phyloP scores from a whole-genome alignment of 2,329 filamentous ascomycete species.

The Trichoderma asperellum region DNA sequence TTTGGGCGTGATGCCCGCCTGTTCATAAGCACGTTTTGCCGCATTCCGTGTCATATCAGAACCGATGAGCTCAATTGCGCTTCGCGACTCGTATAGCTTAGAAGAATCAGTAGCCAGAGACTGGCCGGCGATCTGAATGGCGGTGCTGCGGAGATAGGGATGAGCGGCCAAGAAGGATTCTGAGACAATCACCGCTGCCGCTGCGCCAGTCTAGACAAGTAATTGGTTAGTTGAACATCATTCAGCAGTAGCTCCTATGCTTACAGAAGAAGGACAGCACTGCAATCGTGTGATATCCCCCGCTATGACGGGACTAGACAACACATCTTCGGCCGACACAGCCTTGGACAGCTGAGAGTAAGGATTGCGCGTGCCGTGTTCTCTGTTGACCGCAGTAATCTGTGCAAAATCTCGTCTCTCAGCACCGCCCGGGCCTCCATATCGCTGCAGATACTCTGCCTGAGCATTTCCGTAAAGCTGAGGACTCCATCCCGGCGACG shows the following conservation, averaged over 20 bases:
- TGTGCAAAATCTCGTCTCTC: conserved; percentile 4
- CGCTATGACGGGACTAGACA: conserved; percentile 2
- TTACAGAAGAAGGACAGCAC: conserved; percentile 7
- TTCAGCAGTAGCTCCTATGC: rapidly evolving
- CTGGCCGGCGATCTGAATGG: conserved; percentile 11
- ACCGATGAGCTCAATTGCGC: background rate
- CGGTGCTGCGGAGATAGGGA: conserved; percentile 10
- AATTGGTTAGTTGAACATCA: rapidly evolving
- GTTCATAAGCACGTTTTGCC: conserved; percentile 3
- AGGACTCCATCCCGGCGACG: conserved; percentile 5
- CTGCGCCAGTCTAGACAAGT: background rate
- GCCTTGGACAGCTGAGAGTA: conserved; percentile 12
- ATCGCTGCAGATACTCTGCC: conserved; percentile 5
- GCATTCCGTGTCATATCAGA: conserved; percentile 2
- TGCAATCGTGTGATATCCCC: conserved; percentile 12
- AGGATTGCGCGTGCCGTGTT: conserved; percentile 8
- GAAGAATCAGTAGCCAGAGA: background rate
- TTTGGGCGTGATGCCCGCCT: conserved; percentile 6
- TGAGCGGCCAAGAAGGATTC: conserved; percentile 12
- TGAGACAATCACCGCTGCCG: background rate
- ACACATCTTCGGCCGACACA: background rate
- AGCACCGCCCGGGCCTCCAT: background rate
- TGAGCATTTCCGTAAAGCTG: conserved; percentile 16
- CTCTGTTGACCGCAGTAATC: conserved; percentile 1
- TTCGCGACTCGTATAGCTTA: background rate